Evolutionary conservation across 495 filamentous ascomycete genomes (phyloP).

Genomic region (Hyaloscypha finlandica): DNA sequence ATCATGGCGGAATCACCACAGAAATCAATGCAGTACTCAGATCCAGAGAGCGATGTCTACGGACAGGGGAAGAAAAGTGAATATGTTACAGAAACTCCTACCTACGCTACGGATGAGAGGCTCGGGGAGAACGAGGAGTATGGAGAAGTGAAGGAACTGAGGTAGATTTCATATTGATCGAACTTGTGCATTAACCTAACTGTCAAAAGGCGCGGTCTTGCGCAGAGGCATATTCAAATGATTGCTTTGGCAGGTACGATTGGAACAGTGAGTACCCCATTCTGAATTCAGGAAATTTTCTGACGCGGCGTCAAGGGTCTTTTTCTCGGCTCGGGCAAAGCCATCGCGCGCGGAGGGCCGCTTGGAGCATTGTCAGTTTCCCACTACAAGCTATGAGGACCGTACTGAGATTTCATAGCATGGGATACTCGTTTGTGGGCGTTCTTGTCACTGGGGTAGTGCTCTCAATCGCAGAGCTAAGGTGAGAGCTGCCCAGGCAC

Average conservation of each 20-base stretch:
- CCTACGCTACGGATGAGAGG: conserved; percentile 9
- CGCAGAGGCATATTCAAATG: conserved; percentile 71
- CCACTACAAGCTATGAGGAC: neutral
- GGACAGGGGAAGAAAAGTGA: conserved; percentile 9
- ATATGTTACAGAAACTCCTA: neutral
- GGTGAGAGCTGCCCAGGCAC: conserved; percentile 9
- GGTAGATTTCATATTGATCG: neutral
- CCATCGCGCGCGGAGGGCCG: conserved; percentile 28
- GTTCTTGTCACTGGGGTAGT: conserved; percentile 28
- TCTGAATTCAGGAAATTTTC: neutral
- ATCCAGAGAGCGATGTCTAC: conserved; percentile 18
- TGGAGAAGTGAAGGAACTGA: conserved; percentile 23
- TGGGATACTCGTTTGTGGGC: conserved; percentile 30
- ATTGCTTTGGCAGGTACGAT: conserved; percentile 76
- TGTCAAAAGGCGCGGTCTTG: conserved; percentile 49
- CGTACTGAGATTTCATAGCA: conserved; percentile 1
- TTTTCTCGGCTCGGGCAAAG: conserved; percentile 31
- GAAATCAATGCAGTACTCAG: conserved; percentile 4
- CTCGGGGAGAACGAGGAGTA: conserved; percentile 24
- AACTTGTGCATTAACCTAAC: conserved; percentile 7
- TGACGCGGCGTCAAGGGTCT: conserved; percentile 22
- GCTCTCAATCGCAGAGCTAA: conserved; percentile 27
- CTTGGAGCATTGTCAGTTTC: conserved; percentile 27
- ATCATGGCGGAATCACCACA: conserved; percentile 17
- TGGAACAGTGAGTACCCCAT: conserved; percentile 26